phyloP scores from a whole-genome alignment of 768 basidiomycete genomes.

The Terana coerulea region DNA sequence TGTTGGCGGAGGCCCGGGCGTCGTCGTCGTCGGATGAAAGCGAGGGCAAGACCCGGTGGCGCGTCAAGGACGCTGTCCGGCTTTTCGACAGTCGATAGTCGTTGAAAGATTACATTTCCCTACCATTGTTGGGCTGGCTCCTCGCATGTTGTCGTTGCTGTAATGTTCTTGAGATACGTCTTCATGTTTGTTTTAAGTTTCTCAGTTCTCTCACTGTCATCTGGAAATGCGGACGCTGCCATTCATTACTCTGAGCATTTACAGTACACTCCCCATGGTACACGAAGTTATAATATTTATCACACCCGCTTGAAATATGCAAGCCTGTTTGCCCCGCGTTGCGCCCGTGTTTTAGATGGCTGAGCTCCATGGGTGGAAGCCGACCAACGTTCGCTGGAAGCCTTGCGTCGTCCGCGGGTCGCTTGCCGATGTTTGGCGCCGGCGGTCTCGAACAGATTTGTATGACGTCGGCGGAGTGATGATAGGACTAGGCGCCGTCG shows the following conservation, averaged over 20 bases:
- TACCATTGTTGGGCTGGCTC: too few species aligned
- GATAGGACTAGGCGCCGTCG: conserved; percentile 1
- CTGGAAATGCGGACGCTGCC: conserved; percentile 1
- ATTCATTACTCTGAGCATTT: not conserved
- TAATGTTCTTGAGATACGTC: too few species aligned
- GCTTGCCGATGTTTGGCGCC: too few species aligned
- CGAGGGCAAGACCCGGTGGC: conserved; percentile 7
- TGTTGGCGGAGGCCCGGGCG: conserved; percentile 64
- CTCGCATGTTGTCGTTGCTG: too few species aligned
- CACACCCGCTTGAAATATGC: not conserved
- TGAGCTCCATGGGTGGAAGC: too few species aligned
- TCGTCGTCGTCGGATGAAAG: conserved; percentile 21
- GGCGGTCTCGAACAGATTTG: too few species aligned
- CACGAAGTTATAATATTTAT: conserved; percentile 7
- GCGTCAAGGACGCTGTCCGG: conserved; percentile 5
- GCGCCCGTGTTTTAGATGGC: too few species aligned
- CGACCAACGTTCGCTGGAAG: too few species aligned
- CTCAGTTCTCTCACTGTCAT: conserved; percentile 4
- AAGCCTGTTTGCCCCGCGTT: not conserved
- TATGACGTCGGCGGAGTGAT: conserved; percentile 5
- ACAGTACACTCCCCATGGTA: not conserved
- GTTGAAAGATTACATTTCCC: too few species aligned
- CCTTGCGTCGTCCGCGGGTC: too few species aligned
- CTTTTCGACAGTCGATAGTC: conserved; percentile 3
- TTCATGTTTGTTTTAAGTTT: too few species aligned